These are phyloP conservation scores for Trametes pubescens DNA, from an alignment of 1,284 basidiomycete genomes.

Conservation along the genomic window DNA sequence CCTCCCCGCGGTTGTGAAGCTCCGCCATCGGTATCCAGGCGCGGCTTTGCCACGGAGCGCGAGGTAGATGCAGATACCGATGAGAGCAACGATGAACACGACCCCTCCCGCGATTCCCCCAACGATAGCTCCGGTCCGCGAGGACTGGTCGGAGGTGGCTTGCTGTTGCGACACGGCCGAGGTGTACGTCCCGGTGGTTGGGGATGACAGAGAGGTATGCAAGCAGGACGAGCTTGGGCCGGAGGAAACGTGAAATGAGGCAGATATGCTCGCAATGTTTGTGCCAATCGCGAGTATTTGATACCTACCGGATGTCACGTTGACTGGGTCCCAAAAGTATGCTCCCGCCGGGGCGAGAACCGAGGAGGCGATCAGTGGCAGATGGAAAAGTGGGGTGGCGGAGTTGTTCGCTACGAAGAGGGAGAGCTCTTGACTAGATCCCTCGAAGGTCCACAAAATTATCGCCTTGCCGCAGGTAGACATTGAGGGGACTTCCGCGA, in stretches of 20 bases:
- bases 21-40: conserved; percentile 17
- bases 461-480: conserved; percentile 1
- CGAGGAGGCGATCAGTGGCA: conserved; percentile 18
- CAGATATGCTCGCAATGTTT: conserved; percentile 21
- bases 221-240: conserved; percentile 35
- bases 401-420: not conserved
- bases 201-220: conserved; percentile 8
- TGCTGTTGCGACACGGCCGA: not conserved
- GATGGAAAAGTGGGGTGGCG: not conserved
- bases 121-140: conserved; percentile 39
- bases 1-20: not conserved
- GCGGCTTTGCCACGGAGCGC: conserved; percentile 24
- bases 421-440: not conserved
- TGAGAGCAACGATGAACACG: conserved; percentile 29
- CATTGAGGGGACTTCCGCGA: not conserved
- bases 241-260: conserved; percentile 33
- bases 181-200: conserved; percentile 20
- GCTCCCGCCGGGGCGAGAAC: conserved; percentile 20
- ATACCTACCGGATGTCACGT: conserved; percentile 40
- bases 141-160: not conserved
- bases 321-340: conserved; percentile 37
- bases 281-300: conserved; percentile 27
- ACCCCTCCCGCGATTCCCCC: conserved; percentile 45
- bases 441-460: conserved; percentile 8
- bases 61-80: conserved; percentile 31